Evolutionary conservation across 2,329 filamentous ascomycete genomes (phyloP), one percentile per base, ranked within the genome.

Genomic region (Bipolaris bicolor): DNA sequence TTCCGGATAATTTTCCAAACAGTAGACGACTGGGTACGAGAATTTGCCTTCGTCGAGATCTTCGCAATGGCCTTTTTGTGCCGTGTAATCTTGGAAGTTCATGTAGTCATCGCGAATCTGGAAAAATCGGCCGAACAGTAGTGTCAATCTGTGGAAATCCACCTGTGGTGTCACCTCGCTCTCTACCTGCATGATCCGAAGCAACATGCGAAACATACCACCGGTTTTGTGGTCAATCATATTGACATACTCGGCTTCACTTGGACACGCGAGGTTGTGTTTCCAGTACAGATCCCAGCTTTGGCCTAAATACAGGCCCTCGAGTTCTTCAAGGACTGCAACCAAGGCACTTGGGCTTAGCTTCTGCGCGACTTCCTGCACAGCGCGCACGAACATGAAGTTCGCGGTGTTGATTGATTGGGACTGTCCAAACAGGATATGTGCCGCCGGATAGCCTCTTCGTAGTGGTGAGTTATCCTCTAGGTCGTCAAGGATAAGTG

Each of bases 41-140:
- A 43, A 29, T n/a, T 52, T 52, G 1, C 49, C 49, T 79, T 97
- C 93, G 1, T 91, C 96, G 69, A 97, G 78, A 76, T 97, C 93
- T 79, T 97, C 93, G 75, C 90, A 95, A 66, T 95, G 84, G 41
- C 93, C 93, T 80, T 97, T 97, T 76, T 94, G 92, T 63, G 89
- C 81, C 40, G 87, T 88, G 80, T 96, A 97, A 67, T 63, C 69
- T 52, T 67, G 69, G 20, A 97, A 85, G 75, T 97, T 97, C 75
- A 91, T 86, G 79, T 96, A 96, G 82, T 97, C 93, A 79, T 92
- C 90, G 64, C 89, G 86, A 77, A 95, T 92, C 77, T 95, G 91
- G 81, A 91, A 95, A 72, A 92, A 86, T 54, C 92, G 84, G n/a
- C 91, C 91, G 56, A 94, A 1, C 16, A 7, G 2, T 31, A 15